Evolutionary conservation across 768 basidiomycete genomes (phyloP), one percentile per base, ranked within the genome.

Genomic region (Hypholoma fasciculare): DNA sequence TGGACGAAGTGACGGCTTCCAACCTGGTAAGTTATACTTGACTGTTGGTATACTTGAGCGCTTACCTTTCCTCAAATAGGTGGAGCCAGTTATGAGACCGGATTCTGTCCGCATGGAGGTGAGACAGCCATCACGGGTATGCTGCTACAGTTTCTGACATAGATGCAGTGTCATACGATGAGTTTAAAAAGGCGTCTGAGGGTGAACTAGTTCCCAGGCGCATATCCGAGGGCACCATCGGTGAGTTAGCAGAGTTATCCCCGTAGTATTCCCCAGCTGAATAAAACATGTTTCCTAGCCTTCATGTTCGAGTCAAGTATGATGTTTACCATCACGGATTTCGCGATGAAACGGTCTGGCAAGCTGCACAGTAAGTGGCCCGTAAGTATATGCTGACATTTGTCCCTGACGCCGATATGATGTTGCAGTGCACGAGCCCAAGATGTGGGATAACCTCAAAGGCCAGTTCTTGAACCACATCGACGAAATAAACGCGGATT

Each of bases 231-330:
- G 82, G 79, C 34, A 81, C 81, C 0, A 76, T 86, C 12, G 79
- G 84, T 84, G 59, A 20, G 77, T 44, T 47, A 12, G n/a, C 17
- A 23, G 2, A 27, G 6, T 30, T 0, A 23, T 53, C 26, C 49
- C 26, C 36, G 27, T n/a, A 8, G 23, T 20, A 20, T 3, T 39
- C 4, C 9, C 30, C 6, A 39, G 30, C 3, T 11, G 23, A 37
- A 14, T 23, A 23, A 23, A 4, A 23, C 16, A 26, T 17, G 13
- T 23, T 40, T 49, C 39, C 1, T 37, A 83, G 84, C 79, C 16
- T 83, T 86, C 68, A 86, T 87, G 85, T 83, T 87, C 58, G 85
- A 86, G 66, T 78, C 83, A 3, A 81, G 81, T 61, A 80, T 86
- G 76, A 80, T 82, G 73, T 77, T 86, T 63, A 85, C 82, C 0